These are phyloP conservation scores for Liriodendron chinense DNA, from an alignment of 164 flowering plant genomes.

Conservation along the genomic window DNA sequence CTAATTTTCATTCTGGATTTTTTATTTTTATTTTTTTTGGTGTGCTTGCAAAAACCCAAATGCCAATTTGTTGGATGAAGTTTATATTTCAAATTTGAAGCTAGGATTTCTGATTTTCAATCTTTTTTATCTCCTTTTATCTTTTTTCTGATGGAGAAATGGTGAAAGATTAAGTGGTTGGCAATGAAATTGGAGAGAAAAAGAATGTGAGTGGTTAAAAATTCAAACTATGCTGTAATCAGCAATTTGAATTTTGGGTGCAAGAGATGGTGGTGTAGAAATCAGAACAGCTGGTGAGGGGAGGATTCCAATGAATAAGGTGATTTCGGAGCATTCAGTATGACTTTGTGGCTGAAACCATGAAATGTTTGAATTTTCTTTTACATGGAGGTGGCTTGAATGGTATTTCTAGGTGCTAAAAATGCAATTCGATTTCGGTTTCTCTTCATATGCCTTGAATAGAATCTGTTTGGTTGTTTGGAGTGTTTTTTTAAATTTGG, in stretches of 20 bases:
- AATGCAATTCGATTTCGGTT: conserved; percentile 31
- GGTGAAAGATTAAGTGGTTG: background rate
- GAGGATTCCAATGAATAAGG: background rate
- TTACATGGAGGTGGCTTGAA: background rate
- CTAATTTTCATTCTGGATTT: too few species aligned
- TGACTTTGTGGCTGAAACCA: background rate
- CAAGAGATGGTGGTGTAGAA: background rate
- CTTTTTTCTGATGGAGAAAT: background rate
- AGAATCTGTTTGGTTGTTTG: background rate
- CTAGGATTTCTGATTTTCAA: background rate
- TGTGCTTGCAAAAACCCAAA: background rate
- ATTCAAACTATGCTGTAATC: background rate
- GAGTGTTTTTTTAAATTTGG: too few species aligned
- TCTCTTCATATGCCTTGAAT: conserved; percentile 18
- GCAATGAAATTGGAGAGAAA: background rate
- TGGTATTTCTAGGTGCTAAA: conserved; percentile 12
- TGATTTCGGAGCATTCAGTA: background rate
- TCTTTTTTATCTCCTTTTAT: background rate
- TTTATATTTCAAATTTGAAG: too few species aligned
- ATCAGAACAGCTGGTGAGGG: background rate
- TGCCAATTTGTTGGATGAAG: background rate
- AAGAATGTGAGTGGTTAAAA: background rate
- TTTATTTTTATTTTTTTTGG: too few species aligned
- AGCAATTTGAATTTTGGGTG: background rate
- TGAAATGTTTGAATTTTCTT: background rate